Conservation (phyloP, 495 filamentous ascomycete genomes). For the Halenospora varia region DNA sequence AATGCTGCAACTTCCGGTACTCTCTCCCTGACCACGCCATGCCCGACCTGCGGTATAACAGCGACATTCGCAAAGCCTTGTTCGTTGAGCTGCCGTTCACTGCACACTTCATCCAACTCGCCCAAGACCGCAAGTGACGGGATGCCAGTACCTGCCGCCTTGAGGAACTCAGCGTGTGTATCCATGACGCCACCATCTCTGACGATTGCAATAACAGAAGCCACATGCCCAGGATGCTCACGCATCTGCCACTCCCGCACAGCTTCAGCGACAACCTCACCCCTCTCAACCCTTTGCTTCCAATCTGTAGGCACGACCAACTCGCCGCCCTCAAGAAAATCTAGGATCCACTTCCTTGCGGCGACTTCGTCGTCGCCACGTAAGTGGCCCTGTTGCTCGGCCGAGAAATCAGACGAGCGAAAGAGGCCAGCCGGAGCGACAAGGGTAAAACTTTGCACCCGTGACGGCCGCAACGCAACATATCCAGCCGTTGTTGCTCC, state of each 20-base stretch:
- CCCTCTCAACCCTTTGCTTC: slow-evolving; percentile 35
- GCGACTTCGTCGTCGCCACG: not conserved
- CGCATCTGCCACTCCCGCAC: slow-evolving; percentile 38
- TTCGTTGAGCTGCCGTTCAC: slow-evolving; percentile 25
- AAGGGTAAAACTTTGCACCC: not conserved
- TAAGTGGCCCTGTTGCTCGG: not conserved
- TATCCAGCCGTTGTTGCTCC: not conserved
- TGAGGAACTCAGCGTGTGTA: slow-evolving; percentile 32
- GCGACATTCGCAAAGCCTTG: slow-evolving; percentile 34
- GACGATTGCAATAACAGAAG: slow-evolving; percentile 40
- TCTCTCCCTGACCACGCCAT: not conserved
- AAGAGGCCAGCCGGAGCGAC: not conserved
- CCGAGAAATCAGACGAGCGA: not conserved
- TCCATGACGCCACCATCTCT: slow-evolving; percentile 39
- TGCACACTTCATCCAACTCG: slow-evolving; percentile 37
- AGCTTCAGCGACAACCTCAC: slow-evolving; percentile 42
- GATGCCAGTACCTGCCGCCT: slow-evolving; percentile 27
- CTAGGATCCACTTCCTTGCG: slow-evolving; percentile 29
- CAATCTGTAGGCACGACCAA: slow-evolving; percentile 41
- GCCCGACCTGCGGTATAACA: not conserved
- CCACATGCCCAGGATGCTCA: slow-evolving; percentile 5
- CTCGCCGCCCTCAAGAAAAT: slow-evolving; percentile 36
- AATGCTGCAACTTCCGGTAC: not conserved
- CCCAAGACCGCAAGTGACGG: slow-evolving; percentile 31
- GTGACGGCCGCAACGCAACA: not conserved